A percentile compares a stretch with the other conserved stretches of the same genome.
Conservation (phyloP, 2,329 filamentous ascomycete genomes). For the Leptosphaerulina australis region DNA sequence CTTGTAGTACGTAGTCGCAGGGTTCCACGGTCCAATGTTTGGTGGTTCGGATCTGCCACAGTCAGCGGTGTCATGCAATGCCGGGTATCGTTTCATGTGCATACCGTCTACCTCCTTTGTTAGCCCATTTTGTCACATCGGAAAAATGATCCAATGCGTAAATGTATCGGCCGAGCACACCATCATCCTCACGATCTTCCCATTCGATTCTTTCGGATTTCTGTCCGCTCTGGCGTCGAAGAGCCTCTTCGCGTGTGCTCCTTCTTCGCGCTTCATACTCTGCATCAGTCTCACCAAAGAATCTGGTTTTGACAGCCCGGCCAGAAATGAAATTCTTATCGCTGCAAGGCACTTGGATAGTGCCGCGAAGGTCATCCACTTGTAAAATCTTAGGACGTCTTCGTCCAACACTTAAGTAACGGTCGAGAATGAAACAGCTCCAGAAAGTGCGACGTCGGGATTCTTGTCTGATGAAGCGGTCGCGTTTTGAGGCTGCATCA, state of each 20-base stretch:
- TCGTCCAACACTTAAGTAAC: conserved; percentile 69
- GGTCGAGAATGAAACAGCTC: conserved; percentile 75
- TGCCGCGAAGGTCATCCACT: conserved; percentile 58
- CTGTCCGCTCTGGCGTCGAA: conserved; percentile 5
- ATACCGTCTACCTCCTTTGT: conserved; percentile 61
- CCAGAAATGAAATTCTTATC: conserved; percentile 69
- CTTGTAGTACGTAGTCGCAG: conserved; percentile 60
- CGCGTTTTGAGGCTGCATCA: conserved; percentile 30
- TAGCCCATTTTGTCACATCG: conserved; percentile 64
- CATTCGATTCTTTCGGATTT: conserved; percentile 39
- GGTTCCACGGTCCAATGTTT: conserved; percentile 65
- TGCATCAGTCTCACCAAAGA: conserved; percentile 27
- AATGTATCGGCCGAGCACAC: conserved; percentile 58
- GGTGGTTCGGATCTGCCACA: conserved; percentile 38
- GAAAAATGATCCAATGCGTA: conserved; percentile 62
- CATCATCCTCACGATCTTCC: conserved; percentile 59
- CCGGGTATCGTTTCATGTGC: conserved; percentile 13
- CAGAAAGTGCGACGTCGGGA: conserved; percentile 73
- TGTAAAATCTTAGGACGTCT: conserved; percentile 65
- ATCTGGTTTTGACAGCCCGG: conserved; percentile 58
- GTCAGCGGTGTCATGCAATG: background rate
- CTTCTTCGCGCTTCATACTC: conserved; percentile 23
- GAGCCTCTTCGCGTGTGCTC: conserved; percentile 6
- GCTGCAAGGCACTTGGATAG: conserved; percentile 71
- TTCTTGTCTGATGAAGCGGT: conserved; percentile 65